Percentiles rank a stretch among this genome's conserved stretches.
phyloP scores from a whole-genome alignment of 305 asterid species.

The Plantago coronopus region DNA sequence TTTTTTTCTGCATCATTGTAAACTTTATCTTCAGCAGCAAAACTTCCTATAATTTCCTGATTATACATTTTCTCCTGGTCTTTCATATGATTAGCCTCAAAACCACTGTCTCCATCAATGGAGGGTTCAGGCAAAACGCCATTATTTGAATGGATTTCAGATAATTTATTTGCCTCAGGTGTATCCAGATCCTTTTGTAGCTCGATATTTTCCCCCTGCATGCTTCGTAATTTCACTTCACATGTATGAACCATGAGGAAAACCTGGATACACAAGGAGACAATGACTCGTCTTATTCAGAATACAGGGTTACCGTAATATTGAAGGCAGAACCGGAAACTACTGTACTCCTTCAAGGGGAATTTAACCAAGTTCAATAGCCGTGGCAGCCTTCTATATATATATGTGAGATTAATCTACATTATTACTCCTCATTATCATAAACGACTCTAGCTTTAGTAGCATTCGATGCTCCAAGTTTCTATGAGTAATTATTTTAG shows the following conservation, averaged over 20 bases:
- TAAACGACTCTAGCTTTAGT: no score
- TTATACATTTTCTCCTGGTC: slow-evolving; percentile 32
- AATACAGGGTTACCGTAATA: background rate
- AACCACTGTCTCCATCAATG: slow-evolving; percentile 39
- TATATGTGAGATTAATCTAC: background rate
- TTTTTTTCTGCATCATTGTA: slow-evolving; percentile 30
- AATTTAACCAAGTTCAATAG: no score
- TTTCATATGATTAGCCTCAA: slow-evolving; percentile 34
- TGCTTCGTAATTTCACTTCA: slow-evolving; percentile 46
- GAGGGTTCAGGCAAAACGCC: slow-evolving; percentile 35
- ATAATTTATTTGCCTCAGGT: slow-evolving; percentile 40
- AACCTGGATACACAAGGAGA: slow-evolving; percentile 49
- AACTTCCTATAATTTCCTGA: slow-evolving; percentile 37
- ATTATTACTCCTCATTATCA: background rate
- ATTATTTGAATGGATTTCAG: slow-evolving; percentile 30
- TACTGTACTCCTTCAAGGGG: no score
- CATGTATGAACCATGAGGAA: slow-evolving; percentile 70
- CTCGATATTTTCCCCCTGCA: slow-evolving; percentile 36
- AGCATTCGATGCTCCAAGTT: no score
- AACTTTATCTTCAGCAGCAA: slow-evolving; percentile 31
- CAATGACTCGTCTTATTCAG: slow-evolving; percentile 21
- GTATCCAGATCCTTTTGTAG: slow-evolving; percentile 31
- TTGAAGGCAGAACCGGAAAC: no score
- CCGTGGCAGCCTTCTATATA: no score
- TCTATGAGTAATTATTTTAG: no score